phyloP scores from a whole-genome alignment of 2,329 filamentous ascomycete genomes.

The Paramyrothecium sp. region DNA sequence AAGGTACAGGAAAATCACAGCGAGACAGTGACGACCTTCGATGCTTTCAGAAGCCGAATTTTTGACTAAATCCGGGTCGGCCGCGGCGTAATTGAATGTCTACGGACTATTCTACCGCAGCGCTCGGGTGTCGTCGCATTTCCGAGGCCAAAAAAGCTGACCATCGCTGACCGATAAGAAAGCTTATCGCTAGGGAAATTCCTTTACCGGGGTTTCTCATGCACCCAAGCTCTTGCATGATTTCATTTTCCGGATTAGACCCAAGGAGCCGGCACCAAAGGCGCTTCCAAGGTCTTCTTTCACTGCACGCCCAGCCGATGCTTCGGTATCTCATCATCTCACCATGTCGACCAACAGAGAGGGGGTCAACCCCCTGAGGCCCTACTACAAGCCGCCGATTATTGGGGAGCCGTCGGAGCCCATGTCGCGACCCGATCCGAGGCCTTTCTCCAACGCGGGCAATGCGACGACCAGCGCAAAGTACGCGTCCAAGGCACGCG shows the following conservation, averaged over 20 bases:
- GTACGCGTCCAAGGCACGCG: conserved; percentile 63
- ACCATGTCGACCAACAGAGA: conserved; percentile 45
- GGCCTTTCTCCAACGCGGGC: conserved; percentile 41
- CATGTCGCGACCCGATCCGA: conserved; percentile 37
- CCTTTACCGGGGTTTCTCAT: conserved; percentile 30
- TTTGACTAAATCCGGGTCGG: neutral
- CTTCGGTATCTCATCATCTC: conserved; percentile 19
- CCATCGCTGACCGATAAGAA: conserved; percentile 20
- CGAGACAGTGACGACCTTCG: too few relatives aligned
- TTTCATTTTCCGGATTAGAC: conserved; percentile 26
- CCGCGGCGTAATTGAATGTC: neutral
- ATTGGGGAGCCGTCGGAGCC: conserved; percentile 46
- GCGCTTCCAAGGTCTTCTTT: conserved; percentile 11
- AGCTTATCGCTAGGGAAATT: conserved; percentile 30
- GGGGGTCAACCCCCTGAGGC: conserved; percentile 62
- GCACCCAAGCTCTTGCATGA: conserved; percentile 21
- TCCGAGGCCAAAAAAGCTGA: conserved; percentile 17
- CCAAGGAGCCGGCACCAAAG: conserved; percentile 16
- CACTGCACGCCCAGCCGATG: conserved; percentile 17
- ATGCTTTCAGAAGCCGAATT: conserved; percentile 4
- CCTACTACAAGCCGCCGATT: conserved; percentile 66
- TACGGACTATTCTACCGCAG: neutral
- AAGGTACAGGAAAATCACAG: too few relatives aligned
- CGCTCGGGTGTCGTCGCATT: neutral
- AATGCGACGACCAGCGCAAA: conserved; percentile 36